phyloP scores from a whole-genome alignment of 1,139 yeast genomes.

The Scheffersomyces illinoinensis region DNA sequence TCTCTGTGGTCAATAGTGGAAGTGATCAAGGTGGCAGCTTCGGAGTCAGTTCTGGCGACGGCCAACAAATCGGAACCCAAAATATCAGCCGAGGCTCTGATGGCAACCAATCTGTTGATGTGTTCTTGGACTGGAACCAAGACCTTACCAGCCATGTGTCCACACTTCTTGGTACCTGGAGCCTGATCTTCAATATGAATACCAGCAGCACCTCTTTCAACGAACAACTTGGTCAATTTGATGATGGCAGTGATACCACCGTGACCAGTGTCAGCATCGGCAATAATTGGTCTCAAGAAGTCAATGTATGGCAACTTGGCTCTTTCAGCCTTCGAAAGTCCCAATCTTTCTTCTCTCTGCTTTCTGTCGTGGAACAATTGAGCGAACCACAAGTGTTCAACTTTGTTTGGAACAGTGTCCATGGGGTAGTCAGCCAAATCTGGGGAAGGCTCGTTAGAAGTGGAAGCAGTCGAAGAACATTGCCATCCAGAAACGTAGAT shows the following conservation, averaged over 20 bases:
- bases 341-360: slow-evolving; percentile 83
- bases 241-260: slow-evolving; percentile 97
- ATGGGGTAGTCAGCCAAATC: slow-evolving; percentile 98
- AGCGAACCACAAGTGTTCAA: slow-evolving; percentile 95
- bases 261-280: slow-evolving; percentile 98
- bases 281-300: slow-evolving; percentile 90
- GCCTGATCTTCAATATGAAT: slow-evolving; percentile 99
- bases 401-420: slow-evolving; percentile 99
- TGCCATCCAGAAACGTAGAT: slow-evolving; percentile 98
- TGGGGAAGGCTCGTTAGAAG: slow-evolving; percentile 96
- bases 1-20: slow-evolving; percentile 94
- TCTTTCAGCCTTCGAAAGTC: slow-evolving; percentile 60
- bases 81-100: slow-evolving; percentile 94
- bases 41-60: slow-evolving; percentile 96
- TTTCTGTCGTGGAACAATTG: slow-evolving; percentile 97
- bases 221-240: slow-evolving; percentile 92
- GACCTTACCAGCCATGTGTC: slow-evolving; percentile 98
- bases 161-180: slow-evolving; percentile 98
- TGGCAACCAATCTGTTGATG: slow-evolving; percentile 88
- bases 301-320: slow-evolving; percentile 67
- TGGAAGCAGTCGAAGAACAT: slow-evolving; percentile 95
- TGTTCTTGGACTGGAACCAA: slow-evolving; percentile 97
- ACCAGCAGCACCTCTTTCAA: slow-evolving; percentile 99
- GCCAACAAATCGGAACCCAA: slow-evolving; percentile 82
- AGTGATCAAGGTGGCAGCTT: slow-evolving; percentile 92